Evolutionary conservation across 257 asterid genomes (phyloP).

Genomic region (Lithospermum erythrorhizon): DNA sequence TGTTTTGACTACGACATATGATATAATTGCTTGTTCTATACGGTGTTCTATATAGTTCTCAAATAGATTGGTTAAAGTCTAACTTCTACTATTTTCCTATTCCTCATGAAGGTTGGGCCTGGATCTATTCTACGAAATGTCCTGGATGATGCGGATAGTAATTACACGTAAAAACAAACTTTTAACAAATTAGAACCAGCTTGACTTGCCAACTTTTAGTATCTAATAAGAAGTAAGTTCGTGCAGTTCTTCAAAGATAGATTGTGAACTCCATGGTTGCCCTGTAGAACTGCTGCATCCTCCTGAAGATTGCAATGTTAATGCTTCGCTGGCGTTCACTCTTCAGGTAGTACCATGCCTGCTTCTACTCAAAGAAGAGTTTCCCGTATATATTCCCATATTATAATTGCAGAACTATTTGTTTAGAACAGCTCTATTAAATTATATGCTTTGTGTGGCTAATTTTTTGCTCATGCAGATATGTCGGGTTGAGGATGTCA

Average conservation of each 20-base stretch:
- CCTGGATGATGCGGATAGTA: constrained; percentile 44
- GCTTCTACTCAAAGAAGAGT: constrained; percentile 31
- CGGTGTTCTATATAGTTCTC: background rate
- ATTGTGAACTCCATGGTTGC: constrained; percentile 43
- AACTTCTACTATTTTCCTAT: constrained; percentile 10
- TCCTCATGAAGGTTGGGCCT: constrained; percentile 59
- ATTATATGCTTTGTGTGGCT: background rate
- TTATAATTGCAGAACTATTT: background rate
- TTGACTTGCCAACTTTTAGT: constrained; percentile 9
- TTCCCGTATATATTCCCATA: background rate
- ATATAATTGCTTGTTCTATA: background rate
- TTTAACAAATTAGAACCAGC: background rate
- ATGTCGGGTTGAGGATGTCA: constrained; percentile 78
- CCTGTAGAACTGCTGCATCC: constrained; percentile 73
- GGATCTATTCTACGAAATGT: constrained; percentile 78
- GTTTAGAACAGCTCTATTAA: background rate
- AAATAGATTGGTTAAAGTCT: background rate
- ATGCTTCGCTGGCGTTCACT: constrained; percentile 70
- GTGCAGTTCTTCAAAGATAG: constrained; percentile 43
- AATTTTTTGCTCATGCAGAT: constrained; percentile 35
- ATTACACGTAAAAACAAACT: constrained; percentile 37
- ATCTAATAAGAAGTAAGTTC: constrained; percentile 6
- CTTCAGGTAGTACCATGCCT: constrained; percentile 60
- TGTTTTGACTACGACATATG: no score
- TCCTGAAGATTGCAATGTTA: constrained; percentile 89